Evolutionary conservation across 306 rosid genomes (phyloP).

Genomic region (Castanea mollissima): DNA sequence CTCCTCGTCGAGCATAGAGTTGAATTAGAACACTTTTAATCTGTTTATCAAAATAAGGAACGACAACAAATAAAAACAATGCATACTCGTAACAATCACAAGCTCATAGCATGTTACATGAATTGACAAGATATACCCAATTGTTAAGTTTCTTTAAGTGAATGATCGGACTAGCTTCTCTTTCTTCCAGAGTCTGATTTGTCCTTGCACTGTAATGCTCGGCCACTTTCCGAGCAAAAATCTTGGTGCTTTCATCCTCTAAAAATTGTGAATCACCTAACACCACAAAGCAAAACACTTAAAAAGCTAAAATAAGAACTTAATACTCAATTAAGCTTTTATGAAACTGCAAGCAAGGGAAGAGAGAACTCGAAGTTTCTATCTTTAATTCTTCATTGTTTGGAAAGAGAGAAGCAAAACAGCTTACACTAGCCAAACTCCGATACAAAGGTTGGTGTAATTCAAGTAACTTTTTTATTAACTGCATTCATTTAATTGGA

Average conservation of each 20-base stretch:
- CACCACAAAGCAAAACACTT: conserved; percentile 22
- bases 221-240: conserved; percentile 83
- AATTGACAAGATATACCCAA: conserved; percentile 53
- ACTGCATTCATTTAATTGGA: background rate
- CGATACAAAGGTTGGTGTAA: background rate
- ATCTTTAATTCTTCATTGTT: conserved; percentile 10
- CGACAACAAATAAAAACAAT: background rate
- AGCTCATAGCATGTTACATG: background rate
- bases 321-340: conserved; percentile 1
- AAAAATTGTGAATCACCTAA: conserved; percentile 67
- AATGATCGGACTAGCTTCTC: conserved; percentile 86
- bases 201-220: conserved; percentile 92
- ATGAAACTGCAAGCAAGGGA: background rate
- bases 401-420: background rate
- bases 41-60: conserved; percentile 41
- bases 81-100: background rate
- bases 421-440: background rate
- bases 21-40: conserved; percentile 97
- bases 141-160: conserved; percentile 92
- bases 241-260: conserved; percentile 89
- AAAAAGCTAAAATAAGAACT: conserved; percentile 9
- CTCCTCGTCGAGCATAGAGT: conserved; percentile 79
- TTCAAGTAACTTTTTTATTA: background rate
- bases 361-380: background rate
- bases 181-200: conserved; percentile 87